These are phyloP conservation scores for Hansfordia pulvinata DNA, from an alignment of 2,329 filamentous ascomycete species.

Conservation along the genomic window DNA sequence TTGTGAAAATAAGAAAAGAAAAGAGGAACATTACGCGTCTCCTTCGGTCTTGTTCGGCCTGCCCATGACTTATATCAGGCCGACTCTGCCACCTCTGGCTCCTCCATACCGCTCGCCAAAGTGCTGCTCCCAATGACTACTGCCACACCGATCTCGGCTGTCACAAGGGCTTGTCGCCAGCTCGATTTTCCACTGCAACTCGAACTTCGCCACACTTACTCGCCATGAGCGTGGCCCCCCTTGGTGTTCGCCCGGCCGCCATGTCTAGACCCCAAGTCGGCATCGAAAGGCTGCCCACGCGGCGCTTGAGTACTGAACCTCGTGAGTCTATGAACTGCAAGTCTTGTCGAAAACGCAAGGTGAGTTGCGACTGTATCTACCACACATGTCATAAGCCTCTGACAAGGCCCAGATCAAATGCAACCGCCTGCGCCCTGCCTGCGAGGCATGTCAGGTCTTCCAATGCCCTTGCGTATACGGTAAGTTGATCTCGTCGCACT, in stretches of 20 bases:
- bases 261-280: slow-evolving; percentile 68
- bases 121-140: no score
- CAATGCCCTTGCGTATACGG: slow-evolving; percentile 82
- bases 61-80: no score
- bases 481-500: no score
- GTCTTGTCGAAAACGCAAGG: slow-evolving; percentile 85
- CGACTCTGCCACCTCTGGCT: no score
- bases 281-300: slow-evolving; percentile 64
- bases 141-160: no score
- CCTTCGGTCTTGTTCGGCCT: no score
- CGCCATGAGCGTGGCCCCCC: slow-evolving; percentile 26
- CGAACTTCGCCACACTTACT: no score
- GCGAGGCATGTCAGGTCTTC: slow-evolving; percentile 81
- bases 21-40: no score
- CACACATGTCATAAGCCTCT: slow-evolving; percentile 5
- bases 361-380: slow-evolving; percentile 22
- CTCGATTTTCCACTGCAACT: no score
- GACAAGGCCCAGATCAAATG: slow-evolving; percentile 63
- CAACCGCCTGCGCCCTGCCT: slow-evolving; percentile 71
- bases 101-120: no score
- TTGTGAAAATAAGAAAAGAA: no score
- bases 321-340: slow-evolving; percentile 94
- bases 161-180: no score
- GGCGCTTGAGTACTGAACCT: slow-evolving; percentile 24
- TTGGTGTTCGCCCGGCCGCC: slow-evolving; percentile 31